These are phyloP conservation scores for Coffea humblotiana DNA, from an alignment of 305 asterid genomes.

Conservation along the genomic window DNA sequence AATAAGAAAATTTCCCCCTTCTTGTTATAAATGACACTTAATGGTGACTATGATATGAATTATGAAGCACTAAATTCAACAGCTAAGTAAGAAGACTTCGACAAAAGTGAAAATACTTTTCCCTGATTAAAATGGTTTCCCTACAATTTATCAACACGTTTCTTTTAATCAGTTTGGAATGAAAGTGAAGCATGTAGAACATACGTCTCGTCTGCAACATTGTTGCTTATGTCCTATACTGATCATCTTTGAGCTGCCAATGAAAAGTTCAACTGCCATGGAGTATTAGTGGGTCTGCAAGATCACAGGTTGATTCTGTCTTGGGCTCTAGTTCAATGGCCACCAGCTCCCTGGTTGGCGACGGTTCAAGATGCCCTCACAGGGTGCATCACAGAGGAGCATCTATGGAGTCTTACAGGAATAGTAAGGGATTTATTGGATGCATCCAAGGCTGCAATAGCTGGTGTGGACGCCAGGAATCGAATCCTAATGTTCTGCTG, in stretches of 20 bases:
- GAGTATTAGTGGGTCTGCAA: conserved; percentile 35
- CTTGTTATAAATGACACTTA: no score
- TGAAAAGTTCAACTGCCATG: conserved; percentile 45
- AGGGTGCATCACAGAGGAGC: conserved; percentile 83
- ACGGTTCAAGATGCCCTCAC: conserved; percentile 51
- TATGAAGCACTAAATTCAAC: neutral
- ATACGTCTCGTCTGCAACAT: conserved; percentile 34
- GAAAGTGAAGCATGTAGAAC: conserved; percentile 19
- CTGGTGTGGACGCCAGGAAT: conserved; percentile 52
- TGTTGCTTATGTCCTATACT: conserved; percentile 29
- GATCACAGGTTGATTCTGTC: conserved; percentile 68
- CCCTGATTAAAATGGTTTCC: neutral
- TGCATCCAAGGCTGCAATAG: conserved; percentile 80
- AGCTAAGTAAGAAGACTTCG: neutral
- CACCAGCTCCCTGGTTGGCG: conserved; percentile 75
- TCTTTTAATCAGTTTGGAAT: conserved; percentile 43
- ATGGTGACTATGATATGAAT: no score
- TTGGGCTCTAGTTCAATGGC: conserved; percentile 74
- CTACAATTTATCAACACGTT: neutral
- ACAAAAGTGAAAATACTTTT: neutral
- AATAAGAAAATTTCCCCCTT: no score
- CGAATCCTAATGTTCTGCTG: conserved; percentile 61
- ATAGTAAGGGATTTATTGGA: conserved; percentile 55
- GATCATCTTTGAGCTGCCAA: conserved; percentile 36
- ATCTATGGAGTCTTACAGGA: conserved; percentile 56